Base-by-base conservation (phyloP, 148 eudicot species). In the Persicaria tinctoria region DNA sequence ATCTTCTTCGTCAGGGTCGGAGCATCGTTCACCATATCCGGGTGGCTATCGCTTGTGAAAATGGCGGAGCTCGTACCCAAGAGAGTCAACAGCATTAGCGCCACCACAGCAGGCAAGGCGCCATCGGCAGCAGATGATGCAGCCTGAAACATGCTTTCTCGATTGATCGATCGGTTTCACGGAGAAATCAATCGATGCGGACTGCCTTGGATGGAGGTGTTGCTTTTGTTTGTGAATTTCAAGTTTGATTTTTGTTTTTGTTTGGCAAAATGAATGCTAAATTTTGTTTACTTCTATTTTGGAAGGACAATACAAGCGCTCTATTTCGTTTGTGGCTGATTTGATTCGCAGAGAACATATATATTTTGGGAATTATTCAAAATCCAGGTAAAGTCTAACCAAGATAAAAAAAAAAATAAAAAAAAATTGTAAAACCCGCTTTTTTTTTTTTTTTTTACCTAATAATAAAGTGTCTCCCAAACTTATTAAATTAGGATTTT, bases 1-100 rank as follows among this genome's bases (percentile, higher is more conserved):
- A 91, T 75, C 51, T 82, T 86, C 5, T 75, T 78, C 3, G 89
- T 86, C 74, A 90, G 60, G 9, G 79, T 55, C 41, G 76, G 78
- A 2, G 87, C 81, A 70, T 86, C 91, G 7, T 66, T 66, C 47
- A 44, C 12, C 6, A 0, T 44, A 38, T 41, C 47, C 17, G 17
- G 64, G 32, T 8, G 38, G 9, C 10, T 8, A 18, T 59, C 48
- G 8, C n/a, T 47, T 44, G 9, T 47, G n/a, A 66, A 44, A 5
- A 13, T 14, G 47, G 18, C 44, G 44, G 68, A 60, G 44, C 44
- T 60, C 12, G 14, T 4, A 60, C 41, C 41, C 14, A 60, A 60
- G 44, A 60, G 70, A 47, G 18, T 18, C 47, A 66, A 14, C 48
- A 66, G 14, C 17, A 41, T 41, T 10, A 66, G 44, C 14, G 70